phyloP scores from a whole-genome alignment of 1,284 basidiomycete species.

The Malassezia caprae region DNA sequence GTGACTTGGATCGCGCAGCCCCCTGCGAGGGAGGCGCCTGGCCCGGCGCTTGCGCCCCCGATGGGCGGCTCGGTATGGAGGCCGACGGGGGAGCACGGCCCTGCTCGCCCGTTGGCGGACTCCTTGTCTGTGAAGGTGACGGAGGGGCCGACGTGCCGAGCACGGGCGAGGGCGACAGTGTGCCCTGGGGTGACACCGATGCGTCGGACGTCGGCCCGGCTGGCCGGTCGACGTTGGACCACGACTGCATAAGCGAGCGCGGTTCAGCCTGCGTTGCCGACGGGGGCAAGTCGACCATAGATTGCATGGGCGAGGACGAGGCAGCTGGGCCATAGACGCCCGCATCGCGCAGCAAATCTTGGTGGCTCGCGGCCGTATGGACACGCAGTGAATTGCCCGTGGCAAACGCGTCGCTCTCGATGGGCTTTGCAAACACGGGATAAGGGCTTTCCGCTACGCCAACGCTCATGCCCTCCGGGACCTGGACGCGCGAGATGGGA shows the following conservation, averaged over 20 bases:
- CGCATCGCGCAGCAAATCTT: not conserved
- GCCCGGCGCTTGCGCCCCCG: not conserved
- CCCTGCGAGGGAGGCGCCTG: not conserved
- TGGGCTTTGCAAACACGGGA: not conserved
- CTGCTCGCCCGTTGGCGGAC: not conserved
- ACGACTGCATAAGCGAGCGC: not conserved
- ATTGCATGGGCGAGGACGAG: not conserved
- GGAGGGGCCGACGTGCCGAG: not conserved
- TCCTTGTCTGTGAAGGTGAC: not conserved
- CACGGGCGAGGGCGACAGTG: not conserved
- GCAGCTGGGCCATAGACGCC: not conserved
- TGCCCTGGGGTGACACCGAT: not conserved
- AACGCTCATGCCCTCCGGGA: conserved; percentile 14
- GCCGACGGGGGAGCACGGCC: not conserved
- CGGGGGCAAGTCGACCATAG: not conserved
- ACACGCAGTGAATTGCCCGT: conserved; percentile 1
- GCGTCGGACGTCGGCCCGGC: not conserved
- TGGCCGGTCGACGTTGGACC: not conserved
- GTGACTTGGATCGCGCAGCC: not conserved
- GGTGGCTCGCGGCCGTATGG: not conserved
- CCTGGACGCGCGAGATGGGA: not conserved
- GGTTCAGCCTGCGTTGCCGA: not conserved
- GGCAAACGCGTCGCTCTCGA: not conserved
- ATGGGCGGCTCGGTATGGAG: not conserved
- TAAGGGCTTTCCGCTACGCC: conserved; percentile 15